These are phyloP conservation scores for Pedinophyceae sp. DNA, from an alignment of 139 green algal species.

Conservation along the genomic window DNA sequence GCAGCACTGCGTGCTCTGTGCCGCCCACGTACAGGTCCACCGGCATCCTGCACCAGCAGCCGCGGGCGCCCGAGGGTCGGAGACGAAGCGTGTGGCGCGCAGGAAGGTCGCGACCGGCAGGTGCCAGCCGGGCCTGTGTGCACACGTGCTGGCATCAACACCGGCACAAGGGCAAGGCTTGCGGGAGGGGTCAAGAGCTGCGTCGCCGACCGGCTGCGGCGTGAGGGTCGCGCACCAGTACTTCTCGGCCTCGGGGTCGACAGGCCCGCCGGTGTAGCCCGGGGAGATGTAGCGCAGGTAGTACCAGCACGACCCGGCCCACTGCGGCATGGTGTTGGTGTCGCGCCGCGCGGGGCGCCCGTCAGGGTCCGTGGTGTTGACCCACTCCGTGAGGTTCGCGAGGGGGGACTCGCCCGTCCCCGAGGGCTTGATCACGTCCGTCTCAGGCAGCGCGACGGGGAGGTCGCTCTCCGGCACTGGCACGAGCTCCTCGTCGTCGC, in stretches of 20 bases:
- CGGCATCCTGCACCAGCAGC: conserved; percentile 77
- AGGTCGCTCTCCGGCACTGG: conserved; percentile 61
- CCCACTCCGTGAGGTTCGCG: conserved; percentile 60
- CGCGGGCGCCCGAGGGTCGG: not conserved
- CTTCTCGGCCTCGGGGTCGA: conserved; percentile 71
- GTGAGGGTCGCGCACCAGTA: too few species aligned
- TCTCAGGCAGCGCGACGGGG: conserved; percentile 70
- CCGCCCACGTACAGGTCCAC: conserved; percentile 99
- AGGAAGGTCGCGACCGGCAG: not conserved
- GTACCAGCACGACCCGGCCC: conserved; percentile 90
- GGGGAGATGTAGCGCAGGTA: conserved; percentile 81
- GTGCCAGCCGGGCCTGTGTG: too few species aligned
- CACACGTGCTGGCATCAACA: too few species aligned
- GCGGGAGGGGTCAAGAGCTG: not conserved
- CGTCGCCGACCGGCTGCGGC: too few species aligned
- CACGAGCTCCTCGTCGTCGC: conserved; percentile 40
- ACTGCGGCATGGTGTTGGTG: conserved; percentile 94
- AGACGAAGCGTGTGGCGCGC: not conserved
- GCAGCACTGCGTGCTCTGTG: conserved; percentile 94
- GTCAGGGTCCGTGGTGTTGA: conserved; percentile 40
- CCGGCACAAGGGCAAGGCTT: conserved; percentile 1
- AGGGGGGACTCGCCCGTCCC: conserved; percentile 71
- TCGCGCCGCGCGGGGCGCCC: conserved; percentile 49
- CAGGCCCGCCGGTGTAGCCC: conserved; percentile 15
- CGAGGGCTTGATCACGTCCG: conserved; percentile 74